Conservation (phyloP, 257 asterid species). For the Dorcoceras hygrometricum region DNA sequence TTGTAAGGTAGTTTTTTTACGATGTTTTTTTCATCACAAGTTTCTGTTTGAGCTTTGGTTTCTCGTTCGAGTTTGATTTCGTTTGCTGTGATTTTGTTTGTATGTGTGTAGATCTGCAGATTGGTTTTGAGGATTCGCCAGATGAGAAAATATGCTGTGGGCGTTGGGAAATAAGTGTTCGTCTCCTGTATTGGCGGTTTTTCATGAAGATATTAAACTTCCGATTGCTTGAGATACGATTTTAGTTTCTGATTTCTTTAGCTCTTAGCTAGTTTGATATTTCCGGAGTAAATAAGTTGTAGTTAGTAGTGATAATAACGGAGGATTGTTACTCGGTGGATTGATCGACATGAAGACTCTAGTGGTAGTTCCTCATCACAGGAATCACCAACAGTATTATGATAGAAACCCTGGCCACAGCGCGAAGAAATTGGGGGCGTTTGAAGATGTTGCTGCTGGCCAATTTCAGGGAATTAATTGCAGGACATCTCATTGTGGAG, state of each 20-base stretch:
- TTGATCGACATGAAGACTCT: constrained; percentile 56
- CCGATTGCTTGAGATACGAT: constrained; percentile 10
- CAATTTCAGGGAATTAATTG: constrained; percentile 50
- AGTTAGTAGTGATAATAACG: not conserved
- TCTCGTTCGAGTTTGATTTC: not conserved
- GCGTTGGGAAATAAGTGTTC: constrained; percentile 20
- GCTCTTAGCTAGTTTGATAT: not conserved
- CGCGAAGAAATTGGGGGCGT: constrained; percentile 30
- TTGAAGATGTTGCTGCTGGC: constrained; percentile 34
- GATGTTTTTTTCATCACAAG: no score
- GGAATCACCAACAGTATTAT: constrained; percentile 46
- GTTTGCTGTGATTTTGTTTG: constrained; percentile 7
- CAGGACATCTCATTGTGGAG: constrained; percentile 53
- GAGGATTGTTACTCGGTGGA: constrained; percentile 21
- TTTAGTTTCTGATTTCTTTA: constrained; percentile 4
- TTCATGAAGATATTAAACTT: constrained; percentile 43
- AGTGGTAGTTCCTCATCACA: constrained; percentile 52
- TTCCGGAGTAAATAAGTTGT: not conserved
- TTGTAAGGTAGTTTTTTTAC: constrained; percentile 23
- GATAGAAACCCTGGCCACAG: constrained; percentile 33
- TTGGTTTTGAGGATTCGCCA: constrained; percentile 22
- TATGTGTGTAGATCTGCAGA: constrained; percentile 41
- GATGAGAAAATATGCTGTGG: constrained; percentile 25
- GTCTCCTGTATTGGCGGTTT: constrained; percentile 52
- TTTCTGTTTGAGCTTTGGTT: not conserved